Base-by-base conservation (phyloP, 139 green algal genomes). In the Chlamydomonas asymmetrica region DNA sequence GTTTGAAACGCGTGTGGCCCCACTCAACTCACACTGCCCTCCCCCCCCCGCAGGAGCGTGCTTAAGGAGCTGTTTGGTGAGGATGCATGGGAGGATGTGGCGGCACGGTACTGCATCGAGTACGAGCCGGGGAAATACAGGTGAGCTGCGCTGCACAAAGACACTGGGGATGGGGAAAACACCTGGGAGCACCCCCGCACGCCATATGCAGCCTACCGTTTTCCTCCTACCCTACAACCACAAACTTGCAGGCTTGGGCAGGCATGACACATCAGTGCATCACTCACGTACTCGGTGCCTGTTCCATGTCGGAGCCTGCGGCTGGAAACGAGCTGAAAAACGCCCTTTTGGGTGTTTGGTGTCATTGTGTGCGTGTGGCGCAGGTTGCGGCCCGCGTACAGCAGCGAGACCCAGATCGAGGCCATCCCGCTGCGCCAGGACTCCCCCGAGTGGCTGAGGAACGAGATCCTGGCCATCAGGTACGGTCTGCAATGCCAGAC, bases 381-480 rank as follows among this genome's bases (percentile, higher is more conserved):
- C 69, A 85, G 80, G 72, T 88, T 92, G 66, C 88, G 80, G 50
- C 34, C 72, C n/a, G 79, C 87, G 63, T 92, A 80, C 75, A 56
- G 41, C 65, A 84, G 77, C 20, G 87, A 92, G 82, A 52, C 45
- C n/a, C 76, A 71, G n/a, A 86, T 93, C 41, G 56, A 54, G 37
- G 54, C 64, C 5, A 67, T 92, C 8, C 41, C 81, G 23, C 31
- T 87, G 25, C 79, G 87, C 2, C 68, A 84, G 2, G 83, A 87
- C 10, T 88, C 87, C 16, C 90, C 92, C 5, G 74, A 87, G 3
- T 93, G 88, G 84, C 79, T 95, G 65, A 68, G 82, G 62, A 62
- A 85, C 3, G 92, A 95, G 81, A 67, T 76, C 29, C 66, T 75
- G 37, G 71, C 35, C 3, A 85, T 75, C 27, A n/a, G n/a, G n/a